Conservation (phyloP, 805 yeast species). For the Lipomyces lipofer region DNA sequence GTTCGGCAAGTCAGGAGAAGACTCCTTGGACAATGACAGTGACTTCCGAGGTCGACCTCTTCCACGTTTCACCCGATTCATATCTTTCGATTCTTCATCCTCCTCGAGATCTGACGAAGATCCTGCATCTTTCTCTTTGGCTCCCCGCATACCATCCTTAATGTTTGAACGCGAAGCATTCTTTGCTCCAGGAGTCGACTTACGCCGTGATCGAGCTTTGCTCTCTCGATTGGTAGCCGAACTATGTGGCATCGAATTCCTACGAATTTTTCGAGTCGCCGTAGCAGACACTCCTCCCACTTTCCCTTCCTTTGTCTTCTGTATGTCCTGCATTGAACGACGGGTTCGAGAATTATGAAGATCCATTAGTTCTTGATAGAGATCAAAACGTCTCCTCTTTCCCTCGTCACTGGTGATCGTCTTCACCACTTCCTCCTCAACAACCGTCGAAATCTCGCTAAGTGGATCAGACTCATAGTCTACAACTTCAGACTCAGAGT, state of each 20-base stretch:
- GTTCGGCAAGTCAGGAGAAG: too few relatives aligned
- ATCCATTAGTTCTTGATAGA: slow-evolving; percentile 23
- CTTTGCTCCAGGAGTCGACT: slow-evolving; percentile 21
- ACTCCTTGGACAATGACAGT: background rate
- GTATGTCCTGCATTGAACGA: slow-evolving; percentile 6
- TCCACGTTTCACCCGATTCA: too few relatives aligned
- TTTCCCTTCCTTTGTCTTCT: background rate
- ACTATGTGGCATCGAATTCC: slow-evolving; percentile 16
- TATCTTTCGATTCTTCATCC: too few relatives aligned
- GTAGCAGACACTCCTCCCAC: too few relatives aligned
- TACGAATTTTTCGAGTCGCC: slow-evolving; percentile 6
- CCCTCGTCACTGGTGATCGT: slow-evolving; percentile 11
- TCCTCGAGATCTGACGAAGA: too few relatives aligned
- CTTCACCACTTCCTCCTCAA: slow-evolving; percentile 9
- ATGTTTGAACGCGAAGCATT: too few relatives aligned
- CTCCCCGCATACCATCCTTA: too few relatives aligned
- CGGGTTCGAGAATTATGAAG: slow-evolving; percentile 26
- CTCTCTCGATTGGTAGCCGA: background rate
- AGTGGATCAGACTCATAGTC: slow-evolving; percentile 16
- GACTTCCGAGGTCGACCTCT: slow-evolving; percentile 19
- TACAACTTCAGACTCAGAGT: slow-evolving; percentile 1
- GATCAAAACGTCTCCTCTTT: slow-evolving; percentile 6
- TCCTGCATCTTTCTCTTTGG: too few relatives aligned
- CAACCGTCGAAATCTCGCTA: slow-evolving; percentile 26
- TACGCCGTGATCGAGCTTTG: slow-evolving; percentile 11